phyloP scores from a whole-genome alignment of 768 basidiomycete genomes.

The Udeniomyces megalosporus region DNA sequence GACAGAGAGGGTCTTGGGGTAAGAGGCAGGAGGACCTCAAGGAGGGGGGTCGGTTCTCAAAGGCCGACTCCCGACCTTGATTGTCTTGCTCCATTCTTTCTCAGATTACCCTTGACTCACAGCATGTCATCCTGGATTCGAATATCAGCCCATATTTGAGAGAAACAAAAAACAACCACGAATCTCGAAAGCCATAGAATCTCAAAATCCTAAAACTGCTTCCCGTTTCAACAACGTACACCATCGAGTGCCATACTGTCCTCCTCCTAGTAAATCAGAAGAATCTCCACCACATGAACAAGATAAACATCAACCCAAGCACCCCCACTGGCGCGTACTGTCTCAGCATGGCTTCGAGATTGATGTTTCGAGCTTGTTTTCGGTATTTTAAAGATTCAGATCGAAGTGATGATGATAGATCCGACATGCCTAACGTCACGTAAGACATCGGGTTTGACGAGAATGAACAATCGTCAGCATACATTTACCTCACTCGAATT shows the following conservation, averaged over 20 bases:
- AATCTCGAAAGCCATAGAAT: no score
- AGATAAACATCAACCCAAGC: constrained; percentile 44
- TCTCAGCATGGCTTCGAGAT: constrained; percentile 78
- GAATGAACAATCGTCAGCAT: no score
- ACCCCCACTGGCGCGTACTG: constrained; percentile 90
- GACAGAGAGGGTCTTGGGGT: not conserved
- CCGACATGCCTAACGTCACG: constrained; percentile 65
- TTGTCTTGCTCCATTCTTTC: no score
- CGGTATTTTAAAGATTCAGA: constrained; percentile 97
- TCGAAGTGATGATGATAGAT: constrained; percentile 79
- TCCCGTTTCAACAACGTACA: not conserved
- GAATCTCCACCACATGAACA: constrained; percentile 43
- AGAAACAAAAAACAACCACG: no score
- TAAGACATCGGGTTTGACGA: not conserved
- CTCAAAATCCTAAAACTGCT: not conserved
- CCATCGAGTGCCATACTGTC: not conserved
- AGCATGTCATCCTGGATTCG: no score
- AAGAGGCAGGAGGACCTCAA: not conserved
- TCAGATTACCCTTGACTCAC: no score
- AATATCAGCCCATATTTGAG: no score
- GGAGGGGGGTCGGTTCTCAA: no score
- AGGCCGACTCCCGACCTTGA: no score
- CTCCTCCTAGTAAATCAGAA: constrained; percentile 21
- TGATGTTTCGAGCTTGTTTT: constrained; percentile 86
- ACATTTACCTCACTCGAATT: no score